Conservation (phyloP, 2,329 filamentous ascomycete species). For the Clonostachys rhizophaga region DNA sequence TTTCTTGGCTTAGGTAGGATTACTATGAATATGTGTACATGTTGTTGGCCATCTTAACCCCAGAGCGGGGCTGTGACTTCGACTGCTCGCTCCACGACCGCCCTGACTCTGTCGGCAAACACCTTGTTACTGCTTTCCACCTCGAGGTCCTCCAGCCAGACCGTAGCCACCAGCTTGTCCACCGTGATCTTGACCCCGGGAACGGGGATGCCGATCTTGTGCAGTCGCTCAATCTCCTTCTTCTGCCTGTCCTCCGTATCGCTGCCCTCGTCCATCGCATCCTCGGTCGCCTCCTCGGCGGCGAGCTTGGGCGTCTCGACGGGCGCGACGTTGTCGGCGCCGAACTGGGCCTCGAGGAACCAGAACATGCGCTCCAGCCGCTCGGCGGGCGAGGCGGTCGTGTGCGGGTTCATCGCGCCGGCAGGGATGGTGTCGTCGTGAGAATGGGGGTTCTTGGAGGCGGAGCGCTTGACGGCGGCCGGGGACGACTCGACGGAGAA, state of each 20-base stretch:
- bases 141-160: constrained; percentile 90
- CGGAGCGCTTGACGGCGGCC: constrained; percentile 77
- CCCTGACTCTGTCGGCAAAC: constrained; percentile 78
- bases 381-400: constrained; percentile 66
- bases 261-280: constrained; percentile 23
- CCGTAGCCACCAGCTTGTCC: constrained; percentile 79
- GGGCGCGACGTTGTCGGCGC: constrained; percentile 73
- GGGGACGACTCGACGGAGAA: constrained; percentile 91
- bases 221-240: constrained; percentile 73
- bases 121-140: constrained; percentile 80
- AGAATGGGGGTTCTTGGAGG: constrained; percentile 22
- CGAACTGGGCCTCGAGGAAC: constrained; percentile 97
- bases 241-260: constrained; percentile 43
- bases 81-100: constrained; percentile 84
- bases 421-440: constrained; percentile 37
- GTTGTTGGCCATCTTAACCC: constrained; percentile 27
- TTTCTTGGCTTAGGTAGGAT: not conserved
- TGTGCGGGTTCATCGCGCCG: constrained; percentile 60
- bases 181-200: constrained; percentile 84
- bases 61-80: constrained; percentile 79
- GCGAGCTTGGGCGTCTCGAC: constrained; percentile 62
- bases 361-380: constrained; percentile 83
- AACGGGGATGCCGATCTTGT: constrained; percentile 82
- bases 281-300: constrained; percentile 6
- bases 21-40: not conserved